A percentile compares a stretch with the other conserved stretches of the same genome.
Evolutionary conservation across 2,329 filamentous ascomycete species (phyloP).

Genomic region (Lecanosticta acicola): DNA sequence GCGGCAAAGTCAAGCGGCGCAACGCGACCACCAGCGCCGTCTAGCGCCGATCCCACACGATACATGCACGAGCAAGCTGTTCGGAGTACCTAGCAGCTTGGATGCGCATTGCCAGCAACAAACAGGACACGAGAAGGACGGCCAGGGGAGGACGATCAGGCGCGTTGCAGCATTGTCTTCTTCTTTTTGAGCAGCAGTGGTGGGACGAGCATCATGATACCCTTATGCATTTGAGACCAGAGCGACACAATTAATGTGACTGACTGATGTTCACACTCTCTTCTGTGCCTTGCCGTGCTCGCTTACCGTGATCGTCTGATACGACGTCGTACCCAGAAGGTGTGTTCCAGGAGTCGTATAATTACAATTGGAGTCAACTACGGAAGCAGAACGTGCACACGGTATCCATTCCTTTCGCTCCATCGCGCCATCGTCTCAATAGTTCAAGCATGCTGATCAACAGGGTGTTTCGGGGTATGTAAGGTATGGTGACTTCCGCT

Average conservation of each 20-base stretch:
- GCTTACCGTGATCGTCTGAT: too few species aligned
- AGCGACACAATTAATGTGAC: conserved; percentile 7
- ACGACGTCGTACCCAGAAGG: not conserved
- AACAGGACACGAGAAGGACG: not conserved
- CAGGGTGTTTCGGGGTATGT: conserved; percentile 16
- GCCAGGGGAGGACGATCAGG: not conserved
- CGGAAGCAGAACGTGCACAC: conserved; percentile 8
- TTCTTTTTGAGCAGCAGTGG: conserved; percentile 2
- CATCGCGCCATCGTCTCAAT: conserved; percentile 15
- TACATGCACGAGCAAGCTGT: not conserved
- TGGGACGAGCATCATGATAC: conserved; percentile 13
- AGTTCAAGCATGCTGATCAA: conserved; percentile 17
- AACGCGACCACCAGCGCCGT: conserved; percentile 34
- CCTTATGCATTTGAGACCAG: conserved; percentile 10
- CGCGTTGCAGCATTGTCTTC: not conserved
- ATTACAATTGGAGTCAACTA: conserved; percentile 15
- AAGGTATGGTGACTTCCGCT: conserved; percentile 1
- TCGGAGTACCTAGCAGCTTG: not conserved
- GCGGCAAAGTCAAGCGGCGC: conserved; percentile 40
- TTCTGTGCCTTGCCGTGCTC: not conserved
- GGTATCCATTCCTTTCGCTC: conserved; percentile 13
- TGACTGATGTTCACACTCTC: not conserved
- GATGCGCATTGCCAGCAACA: not conserved
- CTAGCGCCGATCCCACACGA: conserved; percentile 17
- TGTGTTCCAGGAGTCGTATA: conserved; percentile 6